Evolutionary conservation across 2,329 filamentous ascomycete genomes (phyloP), one percentile per base, ranked within the genome.

Genomic region (Bimuria novae-zelandiae): DNA sequence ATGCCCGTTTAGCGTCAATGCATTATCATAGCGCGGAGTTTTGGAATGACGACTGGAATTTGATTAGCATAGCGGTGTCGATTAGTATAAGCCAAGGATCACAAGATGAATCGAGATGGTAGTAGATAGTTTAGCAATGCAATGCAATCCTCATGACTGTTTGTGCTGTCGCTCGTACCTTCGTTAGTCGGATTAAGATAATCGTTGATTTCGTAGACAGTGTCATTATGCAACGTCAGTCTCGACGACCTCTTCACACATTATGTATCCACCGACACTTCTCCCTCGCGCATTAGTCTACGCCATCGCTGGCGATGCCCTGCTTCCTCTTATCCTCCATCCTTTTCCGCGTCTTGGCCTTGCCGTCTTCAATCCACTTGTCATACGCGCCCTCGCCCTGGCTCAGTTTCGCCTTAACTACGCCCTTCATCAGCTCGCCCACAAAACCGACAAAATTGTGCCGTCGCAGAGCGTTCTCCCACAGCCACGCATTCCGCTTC

Each of bases 371-470:
- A 14, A 94, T 77, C 90, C 90, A 95, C 64, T 79, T 78, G 1
- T 87, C 81, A 72, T 93, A 94, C 11, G 80, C 85, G 11, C 79
- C 82, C 2, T 83, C 78, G 0, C 84, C 88, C 59, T 88, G 82
- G 54, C 80, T 79, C 35, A 95, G 71, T 80, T 95, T 96, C 56
- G 78, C 74, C 59, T 77, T 81, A n/a, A 91, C 89, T 3, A 97
- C 93, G 0, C 86, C 89, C 79, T 94, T 95, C 64, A 96, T 78
- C 55, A 97, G 80, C 78, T 97, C 92, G 11, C 90, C 92, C 3
- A 93, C 89, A 67, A 99, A 97, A 0, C 92, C 93, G 0, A 99
- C 90, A 78, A 99, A 99, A 75, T 99, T 99, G 75, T 96, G 93
- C 64, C 89, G 80, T 55, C 94, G 79, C 67, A 99, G 79, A 10